Evolutionary conservation across 306 rosid species (phyloP).

Genomic region (Fragaria iinumae): DNA sequence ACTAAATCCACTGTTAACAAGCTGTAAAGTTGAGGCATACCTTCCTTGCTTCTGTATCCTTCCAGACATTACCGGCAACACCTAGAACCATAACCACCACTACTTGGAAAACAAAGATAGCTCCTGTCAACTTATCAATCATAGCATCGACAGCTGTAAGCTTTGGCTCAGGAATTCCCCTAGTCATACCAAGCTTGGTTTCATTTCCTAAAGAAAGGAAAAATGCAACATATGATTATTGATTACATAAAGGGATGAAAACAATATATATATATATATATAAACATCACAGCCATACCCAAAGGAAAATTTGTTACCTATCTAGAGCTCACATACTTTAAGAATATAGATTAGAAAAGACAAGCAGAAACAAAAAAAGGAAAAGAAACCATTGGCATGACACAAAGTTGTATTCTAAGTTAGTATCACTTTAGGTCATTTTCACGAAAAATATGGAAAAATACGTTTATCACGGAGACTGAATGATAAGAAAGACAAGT

Average conservation of each 20-base stretch:
- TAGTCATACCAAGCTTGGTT: constrained; percentile 98
- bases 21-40: constrained; percentile 39
- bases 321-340: neutral
- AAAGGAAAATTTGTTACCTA: neutral
- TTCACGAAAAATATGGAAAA: neutral
- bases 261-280: too few species aligned
- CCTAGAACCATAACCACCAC: constrained; percentile 98
- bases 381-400: neutral
- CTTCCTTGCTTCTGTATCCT: constrained; percentile 95
- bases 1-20: neutral
- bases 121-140: constrained; percentile 99
- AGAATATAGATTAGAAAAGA: neutral
- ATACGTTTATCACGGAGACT: neutral
- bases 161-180: constrained; percentile 97
- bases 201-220: constrained; percentile 67
- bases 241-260: constrained; percentile 16
- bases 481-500: neutral
- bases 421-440: neutral
- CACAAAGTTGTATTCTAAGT: neutral
- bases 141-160: constrained; percentile 97
- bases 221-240: constrained; percentile 21
- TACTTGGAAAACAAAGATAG: constrained; percentile 91
- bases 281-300: neutral
- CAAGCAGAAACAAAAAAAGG: neutral
- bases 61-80: constrained; percentile 96